A percentile compares a stretch with the other conserved stretches of the same genome.
phyloP scores from a whole-genome alignment of 345 rosid species.

The Linum trigynum region DNA sequence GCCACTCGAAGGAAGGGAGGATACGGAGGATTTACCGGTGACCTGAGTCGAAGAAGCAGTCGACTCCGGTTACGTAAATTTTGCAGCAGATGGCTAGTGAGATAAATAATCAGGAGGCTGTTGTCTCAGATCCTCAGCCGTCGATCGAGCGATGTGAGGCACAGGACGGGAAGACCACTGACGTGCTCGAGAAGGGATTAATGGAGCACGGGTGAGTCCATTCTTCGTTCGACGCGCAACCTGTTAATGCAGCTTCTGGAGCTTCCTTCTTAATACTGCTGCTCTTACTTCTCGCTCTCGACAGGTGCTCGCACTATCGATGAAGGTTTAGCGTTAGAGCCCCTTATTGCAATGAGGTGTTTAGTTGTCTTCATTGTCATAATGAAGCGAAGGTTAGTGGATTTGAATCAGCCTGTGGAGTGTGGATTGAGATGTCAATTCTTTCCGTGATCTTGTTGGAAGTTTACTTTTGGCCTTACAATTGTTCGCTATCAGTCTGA shows the following conservation, averaged over 20 bases:
- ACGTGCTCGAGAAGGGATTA: constrained; percentile 36
- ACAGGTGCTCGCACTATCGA: constrained; percentile 63
- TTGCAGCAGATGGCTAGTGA: constrained; percentile 13
- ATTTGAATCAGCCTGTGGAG: too few relatives aligned
- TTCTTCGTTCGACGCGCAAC: not conserved
- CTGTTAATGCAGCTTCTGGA: not conserved
- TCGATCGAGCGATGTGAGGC: constrained; percentile 18
- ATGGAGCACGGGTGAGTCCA: constrained; percentile 61
- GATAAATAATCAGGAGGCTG: constrained; percentile 10
- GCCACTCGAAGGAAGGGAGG: too few relatives aligned
- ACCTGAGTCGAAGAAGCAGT: too few relatives aligned
- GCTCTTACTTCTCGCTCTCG: constrained; percentile 2
- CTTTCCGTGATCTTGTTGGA: too few relatives aligned
- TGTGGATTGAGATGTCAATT: too few relatives aligned
- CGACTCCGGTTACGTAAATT: too few relatives aligned
- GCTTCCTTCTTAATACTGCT: not conserved
- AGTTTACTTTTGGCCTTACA: too few relatives aligned
- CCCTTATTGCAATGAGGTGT: constrained; percentile 75
- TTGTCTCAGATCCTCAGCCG: constrained; percentile 11
- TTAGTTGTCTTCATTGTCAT: constrained; percentile 89
- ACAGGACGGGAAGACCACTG: constrained; percentile 7
- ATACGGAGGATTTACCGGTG: too few relatives aligned
- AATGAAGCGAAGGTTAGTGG: constrained; percentile 50
- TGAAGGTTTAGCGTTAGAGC: constrained; percentile 72
- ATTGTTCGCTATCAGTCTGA: too few relatives aligned